Evolutionary conservation across 2,329 filamentous ascomycete species (phyloP).

Genomic region (Colletotrichum tropicicola): DNA sequence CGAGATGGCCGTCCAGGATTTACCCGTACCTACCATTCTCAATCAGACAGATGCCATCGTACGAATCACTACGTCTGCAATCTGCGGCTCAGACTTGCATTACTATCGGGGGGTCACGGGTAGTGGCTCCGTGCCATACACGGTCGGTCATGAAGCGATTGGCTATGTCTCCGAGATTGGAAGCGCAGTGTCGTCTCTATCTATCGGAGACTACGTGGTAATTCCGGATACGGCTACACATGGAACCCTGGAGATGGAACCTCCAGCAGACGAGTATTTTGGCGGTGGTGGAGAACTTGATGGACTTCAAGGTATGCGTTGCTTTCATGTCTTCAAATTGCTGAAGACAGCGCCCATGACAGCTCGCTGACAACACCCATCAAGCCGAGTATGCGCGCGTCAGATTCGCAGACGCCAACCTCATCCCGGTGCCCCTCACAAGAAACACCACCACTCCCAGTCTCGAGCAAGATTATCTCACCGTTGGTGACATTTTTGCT

Average conservation of each 20-base stretch:
- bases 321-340: no score
- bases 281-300: neutral
- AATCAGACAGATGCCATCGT: slow-evolving; percentile 43
- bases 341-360: neutral
- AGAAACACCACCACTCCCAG: slow-evolving; percentile 52
- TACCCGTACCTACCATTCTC: slow-evolving; percentile 30
- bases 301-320: slow-evolving; percentile 8
- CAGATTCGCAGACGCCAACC: slow-evolving; percentile 73
- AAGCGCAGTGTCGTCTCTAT: slow-evolving; percentile 40
- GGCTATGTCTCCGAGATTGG: slow-evolving; percentile 47
- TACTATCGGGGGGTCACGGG: slow-evolving; percentile 38
- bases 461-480: slow-evolving; percentile 67
- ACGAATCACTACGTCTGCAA: slow-evolving; percentile 41
- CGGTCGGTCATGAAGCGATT: slow-evolving; percentile 50
- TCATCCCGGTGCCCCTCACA: slow-evolving; percentile 60
- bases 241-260: neutral
- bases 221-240: slow-evolving; percentile 37
- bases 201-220: slow-evolving; percentile 49
- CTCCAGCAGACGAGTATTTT: neutral
- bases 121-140: slow-evolving; percentile 31
- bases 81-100: slow-evolving; percentile 46
- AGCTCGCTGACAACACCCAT: no score
- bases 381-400: slow-evolving; percentile 66
- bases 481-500: slow-evolving; percentile 54
- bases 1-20: neutral